Evolutionary conservation across 495 filamentous ascomycete species (phyloP).

Genomic region (Aspergillus ellipticus): DNA sequence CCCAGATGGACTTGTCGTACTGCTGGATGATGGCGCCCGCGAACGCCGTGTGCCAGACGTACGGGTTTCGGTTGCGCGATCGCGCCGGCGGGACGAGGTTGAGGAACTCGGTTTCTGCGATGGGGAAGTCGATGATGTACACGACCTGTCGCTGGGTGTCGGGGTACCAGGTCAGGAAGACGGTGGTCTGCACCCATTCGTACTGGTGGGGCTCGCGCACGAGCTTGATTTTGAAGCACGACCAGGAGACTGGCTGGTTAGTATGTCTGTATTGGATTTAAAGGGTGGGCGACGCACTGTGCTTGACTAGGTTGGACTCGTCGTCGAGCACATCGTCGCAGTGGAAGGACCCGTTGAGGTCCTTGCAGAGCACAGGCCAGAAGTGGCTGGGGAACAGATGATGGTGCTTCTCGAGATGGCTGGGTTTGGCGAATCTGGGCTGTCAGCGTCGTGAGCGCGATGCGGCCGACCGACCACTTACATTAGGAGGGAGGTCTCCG

Average conservation of each 20-base stretch:
- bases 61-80: slow-evolving; percentile 8
- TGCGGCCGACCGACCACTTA: background rate
- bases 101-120: background rate
- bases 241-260: slow-evolving; percentile 11
- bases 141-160: slow-evolving; percentile 1
- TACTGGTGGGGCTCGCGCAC: slow-evolving; percentile 4
- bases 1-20: slow-evolving; percentile 13
- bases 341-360: slow-evolving; percentile 18
- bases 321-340: slow-evolving; percentile 6
- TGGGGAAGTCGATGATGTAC: slow-evolving; percentile 6
- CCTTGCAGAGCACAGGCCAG: slow-evolving; percentile 1
- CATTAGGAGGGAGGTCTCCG: background rate
- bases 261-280: background rate
- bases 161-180: slow-evolving; percentile 11
- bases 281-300: background rate
- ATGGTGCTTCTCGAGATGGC: background rate
- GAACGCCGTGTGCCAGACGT: slow-evolving; percentile 13
- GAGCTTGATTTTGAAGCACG: slow-evolving; percentile 15
- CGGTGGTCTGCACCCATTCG: slow-evolving; percentile 10
- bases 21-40: background rate
- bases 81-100: background rate
- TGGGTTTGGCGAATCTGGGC: background rate
- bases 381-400: slow-evolving; percentile 6
- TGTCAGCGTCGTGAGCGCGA: no score
- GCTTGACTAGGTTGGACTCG: background rate